Evolutionary conservation across 1,284 basidiomycete species (phyloP).

Genomic region (Ceratobasidium sp.): DNA sequence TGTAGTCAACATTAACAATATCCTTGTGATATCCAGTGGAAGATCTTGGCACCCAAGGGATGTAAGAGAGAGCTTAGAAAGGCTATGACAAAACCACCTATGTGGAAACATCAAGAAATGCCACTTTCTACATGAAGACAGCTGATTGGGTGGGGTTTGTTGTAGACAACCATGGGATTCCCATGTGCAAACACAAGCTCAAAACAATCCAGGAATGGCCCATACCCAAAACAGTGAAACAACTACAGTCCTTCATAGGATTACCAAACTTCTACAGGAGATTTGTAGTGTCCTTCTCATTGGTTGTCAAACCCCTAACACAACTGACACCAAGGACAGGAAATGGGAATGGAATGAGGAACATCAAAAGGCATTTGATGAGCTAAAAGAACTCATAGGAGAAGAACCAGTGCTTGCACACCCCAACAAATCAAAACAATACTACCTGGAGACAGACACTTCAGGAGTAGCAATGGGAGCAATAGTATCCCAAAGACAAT

Average conservation of each 20-base stretch:
- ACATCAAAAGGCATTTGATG: constrained; percentile 44
- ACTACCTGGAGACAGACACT: constrained; percentile 25
- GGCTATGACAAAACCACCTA: constrained; percentile 42
- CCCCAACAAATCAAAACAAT: constrained; percentile 20
- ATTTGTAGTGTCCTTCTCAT: constrained; percentile 47
- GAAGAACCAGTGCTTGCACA: constrained; percentile 17
- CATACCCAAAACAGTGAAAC: constrained; percentile 46
- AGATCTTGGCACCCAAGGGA: constrained; percentile 47
- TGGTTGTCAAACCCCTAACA: constrained; percentile 45
- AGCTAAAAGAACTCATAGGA: constrained; percentile 41
- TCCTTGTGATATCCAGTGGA: constrained; percentile 18
- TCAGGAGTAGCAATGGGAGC: constrained; percentile 34
- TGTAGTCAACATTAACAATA: constrained; percentile 39
- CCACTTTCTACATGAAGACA: constrained; percentile 38
- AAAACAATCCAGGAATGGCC: constrained; percentile 52
- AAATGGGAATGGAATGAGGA: constrained; percentile 40
- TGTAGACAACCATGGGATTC: constrained; percentile 47
- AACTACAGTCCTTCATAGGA: constrained; percentile 49
- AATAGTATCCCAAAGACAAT: constrained; percentile 40
- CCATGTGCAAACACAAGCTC: constrained; percentile 55
- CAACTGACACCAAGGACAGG: constrained; percentile 40
- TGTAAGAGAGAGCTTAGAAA: constrained; percentile 50
- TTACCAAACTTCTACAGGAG: constrained; percentile 48
- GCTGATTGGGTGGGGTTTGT: constrained; percentile 56
- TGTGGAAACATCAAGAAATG: constrained; percentile 10